Conservation (phyloP, 2,329 filamentous ascomycete species). For the Arthrobotrys sphaeroides region DNA sequence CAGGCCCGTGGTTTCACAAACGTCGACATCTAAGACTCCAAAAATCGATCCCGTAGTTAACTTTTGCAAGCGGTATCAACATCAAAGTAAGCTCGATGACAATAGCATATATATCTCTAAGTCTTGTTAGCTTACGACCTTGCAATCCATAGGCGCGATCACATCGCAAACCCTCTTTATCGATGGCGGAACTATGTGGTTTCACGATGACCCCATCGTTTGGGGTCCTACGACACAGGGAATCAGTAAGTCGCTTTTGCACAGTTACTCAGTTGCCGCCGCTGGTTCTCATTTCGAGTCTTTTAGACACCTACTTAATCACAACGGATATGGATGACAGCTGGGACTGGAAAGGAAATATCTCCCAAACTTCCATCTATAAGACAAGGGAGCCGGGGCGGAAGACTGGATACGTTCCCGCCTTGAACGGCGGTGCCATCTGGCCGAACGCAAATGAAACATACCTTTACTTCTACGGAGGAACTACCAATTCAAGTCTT, state of each 20-base stretch:
- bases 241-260: constrained; percentile 23
- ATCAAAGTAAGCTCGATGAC: constrained; percentile 32
- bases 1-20: constrained; percentile 23
- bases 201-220: constrained; percentile 45
- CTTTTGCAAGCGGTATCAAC: constrained; percentile 50
- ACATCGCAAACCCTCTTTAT: constrained; percentile 40
- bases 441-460: constrained; percentile 42
- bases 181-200: constrained; percentile 47
- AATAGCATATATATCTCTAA: background rate
- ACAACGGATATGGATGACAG: constrained; percentile 45
- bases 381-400: constrained; percentile 44
- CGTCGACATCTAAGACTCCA: constrained; percentile 16
- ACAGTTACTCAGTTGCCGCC: background rate
- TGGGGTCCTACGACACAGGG: constrained; percentile 42
- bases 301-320: constrained; percentile 41
- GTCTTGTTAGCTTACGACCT: background rate
- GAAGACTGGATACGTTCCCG: constrained; percentile 39
- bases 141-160: constrained; percentile 13
- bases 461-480: constrained; percentile 37
- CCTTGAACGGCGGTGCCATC: constrained; percentile 43
- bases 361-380: constrained; percentile 38
- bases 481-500: constrained; percentile 43
- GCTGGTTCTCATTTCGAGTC: background rate
- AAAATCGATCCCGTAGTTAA: constrained; percentile 37
- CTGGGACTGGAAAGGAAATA: constrained; percentile 50